phyloP scores from a whole-genome alignment of 768 basidiomycete species.

The Amanita rimosa region DNA sequence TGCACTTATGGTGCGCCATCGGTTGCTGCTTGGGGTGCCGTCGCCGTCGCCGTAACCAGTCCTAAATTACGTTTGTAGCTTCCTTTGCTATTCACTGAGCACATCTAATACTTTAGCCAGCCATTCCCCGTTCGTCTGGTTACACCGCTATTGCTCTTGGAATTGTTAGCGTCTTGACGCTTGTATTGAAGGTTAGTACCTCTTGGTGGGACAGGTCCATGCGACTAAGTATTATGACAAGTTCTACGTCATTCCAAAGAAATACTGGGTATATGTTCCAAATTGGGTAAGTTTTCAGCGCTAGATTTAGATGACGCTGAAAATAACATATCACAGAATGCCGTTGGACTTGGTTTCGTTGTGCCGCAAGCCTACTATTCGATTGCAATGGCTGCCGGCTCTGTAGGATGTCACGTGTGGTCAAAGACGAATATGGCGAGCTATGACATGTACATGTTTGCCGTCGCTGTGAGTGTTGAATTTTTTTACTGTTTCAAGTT shows the following conservation, averaged over 20 bases:
- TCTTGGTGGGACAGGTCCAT: neutral
- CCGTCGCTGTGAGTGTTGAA: slow-evolving; percentile 27
- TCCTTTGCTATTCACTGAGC: neutral
- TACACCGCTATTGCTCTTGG: slow-evolving; percentile 46
- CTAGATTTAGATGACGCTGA: neutral
- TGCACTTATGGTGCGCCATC: slow-evolving; percentile 49
- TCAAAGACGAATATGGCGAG: slow-evolving; percentile 26
- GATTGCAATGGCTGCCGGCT: slow-evolving; percentile 40
- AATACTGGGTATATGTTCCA: slow-evolving; percentile 37
- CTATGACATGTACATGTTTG: slow-evolving; percentile 51
- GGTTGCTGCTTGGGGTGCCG: slow-evolving; percentile 45
- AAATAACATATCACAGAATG: slow-evolving; percentile 21
- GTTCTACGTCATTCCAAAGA: slow-evolving; percentile 27
- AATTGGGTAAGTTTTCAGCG: slow-evolving; percentile 28
- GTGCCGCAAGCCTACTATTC: slow-evolving; percentile 39
- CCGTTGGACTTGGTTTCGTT: slow-evolving; percentile 42
- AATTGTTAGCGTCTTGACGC: slow-evolving; percentile 29
- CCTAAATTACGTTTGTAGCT: slow-evolving; percentile 32
- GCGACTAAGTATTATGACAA: neutral
- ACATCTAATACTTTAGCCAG: slow-evolving; percentile 12
- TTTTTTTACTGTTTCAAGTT: neutral
- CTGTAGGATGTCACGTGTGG: slow-evolving; percentile 39
- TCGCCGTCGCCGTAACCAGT: slow-evolving; percentile 37
- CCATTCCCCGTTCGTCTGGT: slow-evolving; percentile 43
- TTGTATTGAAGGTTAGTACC: slow-evolving; percentile 26